phyloP scores from a whole-genome alignment of 306 rosid genomes.

The Urtica urens region DNA sequence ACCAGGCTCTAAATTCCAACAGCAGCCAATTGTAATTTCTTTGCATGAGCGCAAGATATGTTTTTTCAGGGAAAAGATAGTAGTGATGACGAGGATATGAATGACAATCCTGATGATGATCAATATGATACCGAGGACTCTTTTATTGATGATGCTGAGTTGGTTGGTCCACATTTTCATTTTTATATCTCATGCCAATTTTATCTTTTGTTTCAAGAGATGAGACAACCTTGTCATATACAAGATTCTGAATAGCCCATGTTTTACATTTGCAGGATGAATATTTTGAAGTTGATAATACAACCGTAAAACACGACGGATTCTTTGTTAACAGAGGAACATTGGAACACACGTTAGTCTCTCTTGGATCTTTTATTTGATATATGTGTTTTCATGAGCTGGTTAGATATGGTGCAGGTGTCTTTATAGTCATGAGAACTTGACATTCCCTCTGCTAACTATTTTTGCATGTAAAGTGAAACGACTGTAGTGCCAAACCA shows the following conservation, averaged over 20 bases:
- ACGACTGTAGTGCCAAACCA: constrained; percentile 59
- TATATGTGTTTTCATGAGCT: background rate
- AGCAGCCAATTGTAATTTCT: background rate
- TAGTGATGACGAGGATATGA: constrained; percentile 78
- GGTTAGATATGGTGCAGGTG: background rate
- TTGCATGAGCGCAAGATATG: constrained; percentile 1
- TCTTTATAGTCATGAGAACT: constrained; percentile 13
- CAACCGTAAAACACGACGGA: constrained; percentile 84
- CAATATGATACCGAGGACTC: constrained; percentile 98
- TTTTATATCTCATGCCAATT: constrained; percentile 14
- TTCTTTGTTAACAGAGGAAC: constrained; percentile 91
- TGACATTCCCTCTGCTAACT: constrained; percentile 12
- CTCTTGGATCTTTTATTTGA: background rate
- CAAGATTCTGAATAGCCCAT: background rate
- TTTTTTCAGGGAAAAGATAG: constrained; percentile 83
- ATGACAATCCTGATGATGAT: constrained; percentile 79
- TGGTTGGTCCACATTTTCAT: constrained; percentile 44
- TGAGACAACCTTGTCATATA: constrained; percentile 7
- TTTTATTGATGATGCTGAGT: constrained; percentile 91
- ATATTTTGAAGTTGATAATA: constrained; percentile 89
- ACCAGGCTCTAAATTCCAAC: background rate
- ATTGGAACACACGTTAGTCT: constrained; percentile 83
- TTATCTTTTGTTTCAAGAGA: constrained; percentile 14
- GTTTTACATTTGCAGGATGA: constrained; percentile 61
- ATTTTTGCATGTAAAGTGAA: constrained; percentile 32